Evolutionary conservation across 768 basidiomycete species (phyloP).

Genomic region (Dioszegia aurantiaca): DNA sequence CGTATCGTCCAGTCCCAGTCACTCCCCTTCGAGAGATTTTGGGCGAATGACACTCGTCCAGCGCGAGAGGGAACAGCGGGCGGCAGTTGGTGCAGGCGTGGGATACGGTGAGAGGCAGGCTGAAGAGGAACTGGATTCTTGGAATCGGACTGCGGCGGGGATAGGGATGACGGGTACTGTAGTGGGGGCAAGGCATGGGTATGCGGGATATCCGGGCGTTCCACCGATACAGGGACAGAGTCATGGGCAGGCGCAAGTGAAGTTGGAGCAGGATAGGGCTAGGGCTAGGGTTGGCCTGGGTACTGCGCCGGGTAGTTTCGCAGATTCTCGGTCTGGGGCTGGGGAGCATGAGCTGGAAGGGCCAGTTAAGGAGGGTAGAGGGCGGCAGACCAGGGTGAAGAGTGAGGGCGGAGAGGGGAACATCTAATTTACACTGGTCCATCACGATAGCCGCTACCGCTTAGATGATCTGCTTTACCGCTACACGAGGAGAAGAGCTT

Average conservation of each 20-base stretch:
- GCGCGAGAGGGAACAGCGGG: constrained; percentile 8
- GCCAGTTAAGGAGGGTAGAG: not conserved
- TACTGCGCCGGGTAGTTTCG: constrained; percentile 9
- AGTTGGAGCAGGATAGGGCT: not conserved
- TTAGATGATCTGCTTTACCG: too few relatives aligned
- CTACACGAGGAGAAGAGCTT: too few relatives aligned
- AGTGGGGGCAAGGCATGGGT: not conserved
- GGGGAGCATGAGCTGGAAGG: not conserved
- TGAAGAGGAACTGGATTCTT: constrained; percentile 19
- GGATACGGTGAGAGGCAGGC: constrained; percentile 13
- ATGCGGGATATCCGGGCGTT: not conserved
- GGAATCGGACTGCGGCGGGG: constrained; percentile 7
- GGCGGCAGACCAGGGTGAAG: constrained; percentile 8
- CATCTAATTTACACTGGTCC: not conserved
- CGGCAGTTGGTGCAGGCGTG: not conserved
- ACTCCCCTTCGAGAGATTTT: constrained; percentile 35
- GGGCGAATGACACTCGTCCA: constrained; percentile 8
- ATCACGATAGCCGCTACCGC: too few relatives aligned
- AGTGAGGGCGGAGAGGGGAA: constrained; percentile 13
- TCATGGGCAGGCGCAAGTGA: not conserved
- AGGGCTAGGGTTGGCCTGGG: constrained; percentile 7
- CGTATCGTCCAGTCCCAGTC: constrained; percentile 23
- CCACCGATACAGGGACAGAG: too few relatives aligned
- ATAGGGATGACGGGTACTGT: constrained; percentile 5
- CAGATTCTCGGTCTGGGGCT: not conserved